A percentile compares a stretch with the other conserved stretches of the same genome.
Evolutionary conservation across 2,329 filamentous ascomycete genomes (phyloP).

Genomic region (Xylaria hypoxylon): DNA sequence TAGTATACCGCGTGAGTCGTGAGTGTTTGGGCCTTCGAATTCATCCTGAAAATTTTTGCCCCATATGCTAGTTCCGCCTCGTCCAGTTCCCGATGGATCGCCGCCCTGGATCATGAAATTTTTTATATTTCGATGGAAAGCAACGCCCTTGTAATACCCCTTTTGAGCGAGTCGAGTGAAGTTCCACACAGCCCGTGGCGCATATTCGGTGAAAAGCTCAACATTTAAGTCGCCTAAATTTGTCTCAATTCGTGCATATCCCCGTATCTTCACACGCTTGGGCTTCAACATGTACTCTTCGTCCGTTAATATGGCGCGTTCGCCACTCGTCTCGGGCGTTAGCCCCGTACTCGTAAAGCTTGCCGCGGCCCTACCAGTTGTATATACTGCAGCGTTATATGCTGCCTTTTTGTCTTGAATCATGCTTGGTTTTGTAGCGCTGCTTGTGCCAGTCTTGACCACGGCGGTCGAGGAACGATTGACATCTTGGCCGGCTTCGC

Average conservation of each 20-base stretch:
- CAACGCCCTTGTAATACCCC: conserved; percentile 86
- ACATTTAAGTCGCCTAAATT: conserved; percentile 86
- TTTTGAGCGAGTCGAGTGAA: conserved; percentile 89
- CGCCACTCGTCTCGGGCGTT: conserved; percentile 89
- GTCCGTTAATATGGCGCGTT: conserved; percentile 86
- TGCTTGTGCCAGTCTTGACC: conserved; percentile 51
- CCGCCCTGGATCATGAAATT: conserved; percentile 99
- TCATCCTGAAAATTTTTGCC: conserved; percentile 95
- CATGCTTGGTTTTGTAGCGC: conserved; percentile 55
- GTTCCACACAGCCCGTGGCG: conserved; percentile 96
- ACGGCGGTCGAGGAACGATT: conserved; percentile 64
- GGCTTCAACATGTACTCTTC: conserved; percentile 98
- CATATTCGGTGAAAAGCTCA: conserved; percentile 89
- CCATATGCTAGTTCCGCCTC: conserved; percentile 92
- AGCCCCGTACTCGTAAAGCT: conserved; percentile 96
- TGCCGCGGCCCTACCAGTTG: conserved; percentile 89
- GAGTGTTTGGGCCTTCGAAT: conserved; percentile 88
- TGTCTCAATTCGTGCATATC: conserved; percentile 90
- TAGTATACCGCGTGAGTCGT: conserved; percentile 81
- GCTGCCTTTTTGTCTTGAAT: conserved; percentile 71
- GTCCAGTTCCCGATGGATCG: conserved; percentile 90
- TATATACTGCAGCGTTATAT: conserved; percentile 90
- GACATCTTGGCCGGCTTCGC: conserved; percentile 69
- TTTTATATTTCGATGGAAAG: conserved; percentile 93
- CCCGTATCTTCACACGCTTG: conserved; percentile 86